Evolutionary conservation across 345 rosid species (phyloP).

Genomic region (Sapria himalayana): DNA sequence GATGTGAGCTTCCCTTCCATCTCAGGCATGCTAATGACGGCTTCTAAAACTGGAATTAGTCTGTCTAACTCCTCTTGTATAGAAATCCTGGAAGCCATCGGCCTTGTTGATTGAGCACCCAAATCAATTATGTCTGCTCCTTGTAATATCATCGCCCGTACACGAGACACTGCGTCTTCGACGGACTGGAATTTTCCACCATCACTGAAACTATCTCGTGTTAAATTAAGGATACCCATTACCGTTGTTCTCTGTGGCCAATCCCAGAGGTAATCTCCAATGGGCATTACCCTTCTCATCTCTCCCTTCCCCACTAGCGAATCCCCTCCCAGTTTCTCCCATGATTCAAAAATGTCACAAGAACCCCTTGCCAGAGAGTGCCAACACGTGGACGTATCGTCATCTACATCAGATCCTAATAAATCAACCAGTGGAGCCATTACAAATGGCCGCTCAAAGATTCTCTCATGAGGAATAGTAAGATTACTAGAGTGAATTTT

Average conservation of each 20-base stretch:
- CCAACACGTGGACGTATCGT: slow-evolving; percentile 58
- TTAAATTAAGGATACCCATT: slow-evolving; percentile 83
- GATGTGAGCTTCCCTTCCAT: slow-evolving; percentile 62
- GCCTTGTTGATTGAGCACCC: slow-evolving; percentile 85
- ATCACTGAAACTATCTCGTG: slow-evolving; percentile 92
- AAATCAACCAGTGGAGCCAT: slow-evolving; percentile 81
- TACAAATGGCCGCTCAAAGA: slow-evolving; percentile 86
- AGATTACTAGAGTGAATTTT: slow-evolving; percentile 37
- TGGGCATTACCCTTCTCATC: slow-evolving; percentile 56
- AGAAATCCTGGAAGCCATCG: slow-evolving; percentile 52
- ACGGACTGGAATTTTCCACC: slow-evolving; percentile 53
- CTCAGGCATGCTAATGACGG: slow-evolving; percentile 57
- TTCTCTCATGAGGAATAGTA: slow-evolving; percentile 62
- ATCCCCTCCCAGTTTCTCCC: slow-evolving; percentile 77
- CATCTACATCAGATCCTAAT: slow-evolving; percentile 42
- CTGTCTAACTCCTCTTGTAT: slow-evolving; percentile 56
- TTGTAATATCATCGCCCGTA: slow-evolving; percentile 39
- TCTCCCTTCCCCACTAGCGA: slow-evolving; percentile 51
- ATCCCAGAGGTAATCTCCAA: slow-evolving; percentile 55
- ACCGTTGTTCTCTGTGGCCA: slow-evolving; percentile 46
- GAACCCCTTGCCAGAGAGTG: slow-evolving; percentile 38
- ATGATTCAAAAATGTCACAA: slow-evolving; percentile 34
- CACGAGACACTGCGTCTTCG: slow-evolving; percentile 57
- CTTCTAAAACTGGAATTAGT: slow-evolving; percentile 50
- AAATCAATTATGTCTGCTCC: slow-evolving; percentile 77